Evolutionary conservation across 2,329 filamentous ascomycete species (phyloP).

Genomic region (Ceratocystis cubensis): DNA sequence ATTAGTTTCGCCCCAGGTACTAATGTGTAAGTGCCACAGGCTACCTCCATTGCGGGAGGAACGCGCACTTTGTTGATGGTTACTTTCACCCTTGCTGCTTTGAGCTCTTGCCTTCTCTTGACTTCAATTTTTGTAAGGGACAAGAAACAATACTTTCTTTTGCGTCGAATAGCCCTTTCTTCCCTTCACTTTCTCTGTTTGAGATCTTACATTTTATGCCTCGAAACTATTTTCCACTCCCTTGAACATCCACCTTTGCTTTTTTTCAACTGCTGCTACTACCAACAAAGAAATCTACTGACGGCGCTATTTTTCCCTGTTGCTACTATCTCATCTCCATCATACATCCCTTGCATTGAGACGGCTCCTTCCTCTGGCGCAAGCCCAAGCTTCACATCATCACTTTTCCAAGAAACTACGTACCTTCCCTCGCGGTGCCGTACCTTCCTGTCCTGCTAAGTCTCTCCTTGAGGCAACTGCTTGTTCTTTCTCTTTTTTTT

Average conservation of each 20-base stretch:
- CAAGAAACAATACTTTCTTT: neutral
- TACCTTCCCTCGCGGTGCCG: neutral
- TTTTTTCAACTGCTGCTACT: slow-evolving; percentile 1
- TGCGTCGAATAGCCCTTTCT: neutral
- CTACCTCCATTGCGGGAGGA: neutral
- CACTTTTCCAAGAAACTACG: neutral
- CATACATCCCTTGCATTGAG: slow-evolving; percentile 4
- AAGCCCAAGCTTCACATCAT: slow-evolving; percentile 9
- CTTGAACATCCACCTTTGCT: neutral
- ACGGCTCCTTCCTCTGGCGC: slow-evolving; percentile 1
- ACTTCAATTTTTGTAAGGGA: neutral
- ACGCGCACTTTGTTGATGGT: neutral
- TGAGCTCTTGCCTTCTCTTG: slow-evolving; percentile 1
- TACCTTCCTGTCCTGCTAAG: neutral
- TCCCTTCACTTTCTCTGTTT: neutral
- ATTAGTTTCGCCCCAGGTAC: neutral
- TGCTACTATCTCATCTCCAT: slow-evolving; percentile 4
- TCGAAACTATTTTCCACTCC: neutral
- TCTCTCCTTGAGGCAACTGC: neutral
- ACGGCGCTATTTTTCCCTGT: slow-evolving; percentile 8
- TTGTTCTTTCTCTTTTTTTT: neutral
- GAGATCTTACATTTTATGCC: slow-evolving; percentile 4
- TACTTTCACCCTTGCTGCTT: neutral
- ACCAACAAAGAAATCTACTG: neutral
- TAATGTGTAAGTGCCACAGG: neutral